Conservation (phyloP, 139 green algal species). For the Chlamydomonas eustigma region DNA sequence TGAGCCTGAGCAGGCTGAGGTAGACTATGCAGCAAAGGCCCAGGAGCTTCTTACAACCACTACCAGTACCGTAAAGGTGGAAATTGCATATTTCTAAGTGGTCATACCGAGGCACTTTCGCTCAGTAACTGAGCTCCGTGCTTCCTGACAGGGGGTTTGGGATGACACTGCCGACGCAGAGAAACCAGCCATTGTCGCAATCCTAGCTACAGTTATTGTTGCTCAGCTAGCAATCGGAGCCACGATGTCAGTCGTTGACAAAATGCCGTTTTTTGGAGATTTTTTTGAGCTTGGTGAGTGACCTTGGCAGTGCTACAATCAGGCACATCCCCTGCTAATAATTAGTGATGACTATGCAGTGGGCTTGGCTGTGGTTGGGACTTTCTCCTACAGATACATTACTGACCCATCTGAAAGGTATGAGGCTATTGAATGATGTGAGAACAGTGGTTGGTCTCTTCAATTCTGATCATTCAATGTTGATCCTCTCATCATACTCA, state of each 20-base stretch:
- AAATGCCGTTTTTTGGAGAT: not conserved
- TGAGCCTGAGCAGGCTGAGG: not conserved
- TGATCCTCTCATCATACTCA: not conserved
- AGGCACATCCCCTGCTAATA: not conserved
- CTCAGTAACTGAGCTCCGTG: not conserved
- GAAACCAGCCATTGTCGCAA: conserved; percentile 41
- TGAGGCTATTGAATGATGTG: not conserved
- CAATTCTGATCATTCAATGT: not conserved
- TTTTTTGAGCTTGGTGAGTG: conserved; percentile 8
- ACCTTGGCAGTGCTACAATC: not conserved
- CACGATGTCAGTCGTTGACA: conserved; percentile 25
- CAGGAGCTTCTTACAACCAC: not conserved
- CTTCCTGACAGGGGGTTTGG: conserved; percentile 32
- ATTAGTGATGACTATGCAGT: conserved; percentile 43
- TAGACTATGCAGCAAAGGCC: conserved; percentile 1
- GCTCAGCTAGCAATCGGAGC: conserved; percentile 34
- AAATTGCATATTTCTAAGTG: not conserved
- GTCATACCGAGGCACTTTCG: not conserved
- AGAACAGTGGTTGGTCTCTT: not conserved
- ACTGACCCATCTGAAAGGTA: conserved; percentile 40
- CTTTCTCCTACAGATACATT: conserved; percentile 49
- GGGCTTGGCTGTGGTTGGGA: conserved; percentile 41
- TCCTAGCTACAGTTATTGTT: conserved; percentile 27
- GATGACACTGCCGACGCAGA: conserved; percentile 31
- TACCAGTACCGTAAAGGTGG: not conserved